Conservation (phyloP, 2,329 filamentous ascomycete species). For the Rhytidhysteron rufulum region DNA sequence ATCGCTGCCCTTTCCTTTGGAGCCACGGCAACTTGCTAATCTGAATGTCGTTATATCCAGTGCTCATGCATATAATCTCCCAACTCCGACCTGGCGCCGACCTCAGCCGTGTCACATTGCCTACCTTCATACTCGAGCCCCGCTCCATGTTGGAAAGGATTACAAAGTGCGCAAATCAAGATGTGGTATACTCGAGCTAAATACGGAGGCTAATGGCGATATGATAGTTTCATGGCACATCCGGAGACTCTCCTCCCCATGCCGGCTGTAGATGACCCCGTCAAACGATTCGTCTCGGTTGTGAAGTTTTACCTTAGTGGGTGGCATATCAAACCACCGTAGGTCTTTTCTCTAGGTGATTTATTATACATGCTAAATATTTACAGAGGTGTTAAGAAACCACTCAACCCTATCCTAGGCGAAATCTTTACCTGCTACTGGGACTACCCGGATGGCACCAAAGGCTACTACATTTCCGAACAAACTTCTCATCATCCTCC, state of each 20-base stretch:
- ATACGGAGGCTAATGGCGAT: too few species aligned
- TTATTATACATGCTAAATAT: slow-evolving; percentile 20
- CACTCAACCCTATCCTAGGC: slow-evolving; percentile 91
- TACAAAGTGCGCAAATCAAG: slow-evolving; percentile 86
- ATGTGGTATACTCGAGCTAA: too few species aligned
- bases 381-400: slow-evolving; percentile 90
- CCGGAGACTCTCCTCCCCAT: slow-evolving; percentile 92
- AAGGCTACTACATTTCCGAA: slow-evolving; percentile 93
- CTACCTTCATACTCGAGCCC: slow-evolving; percentile 96
- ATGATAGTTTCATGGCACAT: slow-evolving; percentile 98
- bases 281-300: slow-evolving; percentile 86
- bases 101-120: slow-evolving; percentile 86
- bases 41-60: slow-evolving; percentile 43
- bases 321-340: slow-evolving; percentile 98
- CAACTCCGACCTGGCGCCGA: slow-evolving; percentile 94
- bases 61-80: slow-evolving; percentile 94
- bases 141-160: slow-evolving; percentile 98
- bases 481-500: slow-evolving; percentile 98
- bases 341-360: slow-evolving; percentile 38
- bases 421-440: slow-evolving; percentile 95
- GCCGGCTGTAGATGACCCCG: slow-evolving; percentile 80
- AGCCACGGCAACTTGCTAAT: not conserved
- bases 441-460: slow-evolving; percentile 80
- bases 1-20: not conserved
- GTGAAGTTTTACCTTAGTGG: slow-evolving; percentile 98